Evolutionary conservation across 2,329 filamentous ascomycete species (phyloP).

Genomic region (Sporothrix humicola): DNA sequence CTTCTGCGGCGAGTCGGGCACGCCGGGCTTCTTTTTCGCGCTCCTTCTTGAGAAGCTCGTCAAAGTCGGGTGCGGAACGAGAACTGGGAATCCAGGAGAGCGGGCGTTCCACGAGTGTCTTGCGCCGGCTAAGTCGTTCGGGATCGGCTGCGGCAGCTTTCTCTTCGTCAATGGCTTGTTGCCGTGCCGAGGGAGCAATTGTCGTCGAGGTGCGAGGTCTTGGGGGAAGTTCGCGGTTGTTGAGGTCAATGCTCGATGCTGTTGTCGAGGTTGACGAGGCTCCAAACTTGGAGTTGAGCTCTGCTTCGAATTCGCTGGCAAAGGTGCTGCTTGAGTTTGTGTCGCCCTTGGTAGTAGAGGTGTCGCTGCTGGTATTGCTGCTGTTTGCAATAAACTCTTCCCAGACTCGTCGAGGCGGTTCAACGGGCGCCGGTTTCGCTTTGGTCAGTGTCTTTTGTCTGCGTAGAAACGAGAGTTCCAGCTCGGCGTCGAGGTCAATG

Average conservation of each 20-base stretch:
- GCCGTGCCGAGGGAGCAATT: slow-evolving; percentile 13
- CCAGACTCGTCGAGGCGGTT: slow-evolving; percentile 34
- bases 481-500: slow-evolving; percentile 52
- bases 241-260: background rate
- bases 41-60: slow-evolving; percentile 43
- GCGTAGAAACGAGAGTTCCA: slow-evolving; percentile 43
- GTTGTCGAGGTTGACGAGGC: slow-evolving; percentile 8
- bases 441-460: slow-evolving; percentile 1
- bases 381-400: slow-evolving; percentile 34
- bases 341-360: background rate
- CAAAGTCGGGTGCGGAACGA: slow-evolving; percentile 50
- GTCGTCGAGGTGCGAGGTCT: slow-evolving; percentile 26
- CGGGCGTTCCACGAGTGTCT: slow-evolving; percentile 56
- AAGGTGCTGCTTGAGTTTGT: background rate
- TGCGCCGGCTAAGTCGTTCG: slow-evolving; percentile 49
- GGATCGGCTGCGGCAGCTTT: slow-evolving; percentile 37
- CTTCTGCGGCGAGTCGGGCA: slow-evolving; percentile 1
- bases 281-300: slow-evolving; percentile 24
- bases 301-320: slow-evolving; percentile 21
- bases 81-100: slow-evolving; percentile 60
- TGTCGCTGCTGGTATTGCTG: background rate
- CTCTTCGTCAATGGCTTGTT: slow-evolving; percentile 21
- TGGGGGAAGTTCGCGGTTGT: background rate
- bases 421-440: background rate
- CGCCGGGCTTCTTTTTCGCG: slow-evolving; percentile 27